Evolutionary conservation across 116 monocot genomes (phyloP).

Genomic region (Trichopus zeylanicus): DNA sequence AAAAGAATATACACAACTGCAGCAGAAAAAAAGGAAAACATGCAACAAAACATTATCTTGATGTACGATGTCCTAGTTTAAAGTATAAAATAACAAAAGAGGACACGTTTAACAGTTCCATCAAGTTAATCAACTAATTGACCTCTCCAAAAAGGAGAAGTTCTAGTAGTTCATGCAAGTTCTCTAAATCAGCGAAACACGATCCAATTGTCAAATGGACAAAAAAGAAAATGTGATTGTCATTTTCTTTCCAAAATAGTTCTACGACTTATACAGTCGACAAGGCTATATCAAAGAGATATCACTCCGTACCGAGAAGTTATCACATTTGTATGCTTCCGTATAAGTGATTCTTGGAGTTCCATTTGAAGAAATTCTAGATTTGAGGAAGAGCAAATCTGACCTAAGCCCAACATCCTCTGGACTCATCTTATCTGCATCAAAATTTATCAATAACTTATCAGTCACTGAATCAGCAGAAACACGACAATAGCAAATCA

Average conservation of each 20-base stretch:
- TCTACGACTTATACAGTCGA: not conserved
- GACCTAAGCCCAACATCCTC: conserved; percentile 58
- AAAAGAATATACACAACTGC: conserved; percentile 69
- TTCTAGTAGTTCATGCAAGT: too few relatives aligned
- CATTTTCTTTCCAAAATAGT: not conserved
- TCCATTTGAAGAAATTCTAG: conserved; percentile 11
- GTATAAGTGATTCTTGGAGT: conserved; percentile 36
- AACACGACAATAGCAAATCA: not conserved
- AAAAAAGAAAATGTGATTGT: not conserved
- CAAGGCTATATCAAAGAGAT: not conserved
- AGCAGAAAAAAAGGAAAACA: not conserved
- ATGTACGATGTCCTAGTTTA: too few relatives aligned
- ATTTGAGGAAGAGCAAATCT: conserved; percentile 46
- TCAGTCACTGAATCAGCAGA: not conserved
- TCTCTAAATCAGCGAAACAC: too few relatives aligned
- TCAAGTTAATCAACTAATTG: not conserved
- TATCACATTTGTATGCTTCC: conserved; percentile 37
- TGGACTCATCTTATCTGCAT: conserved; percentile 52
- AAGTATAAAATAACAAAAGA: not conserved
- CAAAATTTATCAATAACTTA: not conserved
- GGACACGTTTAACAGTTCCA: not conserved
- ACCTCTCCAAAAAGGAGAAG: too few relatives aligned
- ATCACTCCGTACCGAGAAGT: conserved; percentile 49
- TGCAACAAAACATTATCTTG: not conserved
- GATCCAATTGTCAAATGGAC: not conserved